These are phyloP conservation scores for Aspergillus spinulosporus DNA, from an alignment of 2,329 filamentous ascomycete genomes.

Conservation along the genomic window DNA sequence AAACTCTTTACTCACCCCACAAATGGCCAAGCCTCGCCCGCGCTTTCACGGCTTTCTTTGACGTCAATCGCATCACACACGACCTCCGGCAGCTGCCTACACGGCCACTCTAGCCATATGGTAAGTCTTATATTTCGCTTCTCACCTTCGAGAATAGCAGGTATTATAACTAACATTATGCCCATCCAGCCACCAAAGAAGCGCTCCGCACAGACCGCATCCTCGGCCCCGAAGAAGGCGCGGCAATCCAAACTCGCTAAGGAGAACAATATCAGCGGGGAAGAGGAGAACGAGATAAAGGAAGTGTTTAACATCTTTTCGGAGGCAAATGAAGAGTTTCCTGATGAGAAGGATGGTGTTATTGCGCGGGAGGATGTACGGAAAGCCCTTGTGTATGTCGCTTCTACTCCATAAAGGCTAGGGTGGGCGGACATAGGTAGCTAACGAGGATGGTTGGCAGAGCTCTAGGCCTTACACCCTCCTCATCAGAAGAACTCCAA, in stretches of 20 bases:
- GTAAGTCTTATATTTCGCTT: constrained; percentile 16
- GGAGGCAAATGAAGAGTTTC: constrained; percentile 56
- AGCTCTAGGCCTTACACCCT: constrained; percentile 75
- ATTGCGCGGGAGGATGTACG: constrained; percentile 68
- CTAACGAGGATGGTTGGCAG: constrained; percentile 44
- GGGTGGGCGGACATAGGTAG: too few species aligned
- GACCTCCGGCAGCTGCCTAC: neutral
- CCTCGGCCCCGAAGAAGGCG: constrained; percentile 36
- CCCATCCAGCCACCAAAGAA: constrained; percentile 39
- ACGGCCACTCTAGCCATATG: constrained; percentile 15
- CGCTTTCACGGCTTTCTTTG: constrained; percentile 13
- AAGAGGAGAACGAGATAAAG: constrained; percentile 85
- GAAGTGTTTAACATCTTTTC: constrained; percentile 86
- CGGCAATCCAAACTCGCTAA: constrained; percentile 87
- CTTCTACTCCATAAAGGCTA: neutral
- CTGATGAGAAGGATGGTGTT: constrained; percentile 71
- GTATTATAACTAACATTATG: neutral
- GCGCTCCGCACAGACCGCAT: constrained; percentile 31
- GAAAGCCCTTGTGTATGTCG: constrained; percentile 68
- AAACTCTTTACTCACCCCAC: neutral
- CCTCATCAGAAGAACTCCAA: constrained; percentile 64
- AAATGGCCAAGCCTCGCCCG: constrained; percentile 5
- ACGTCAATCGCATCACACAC: constrained; percentile 9
- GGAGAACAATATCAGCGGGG: constrained; percentile 80
- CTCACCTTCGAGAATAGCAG: neutral